Evolutionary conservation across 2,329 filamentous ascomycete species (phyloP), one percentile per base, ranked within the genome.

Genomic region (Penicillium glabrum): DNA sequence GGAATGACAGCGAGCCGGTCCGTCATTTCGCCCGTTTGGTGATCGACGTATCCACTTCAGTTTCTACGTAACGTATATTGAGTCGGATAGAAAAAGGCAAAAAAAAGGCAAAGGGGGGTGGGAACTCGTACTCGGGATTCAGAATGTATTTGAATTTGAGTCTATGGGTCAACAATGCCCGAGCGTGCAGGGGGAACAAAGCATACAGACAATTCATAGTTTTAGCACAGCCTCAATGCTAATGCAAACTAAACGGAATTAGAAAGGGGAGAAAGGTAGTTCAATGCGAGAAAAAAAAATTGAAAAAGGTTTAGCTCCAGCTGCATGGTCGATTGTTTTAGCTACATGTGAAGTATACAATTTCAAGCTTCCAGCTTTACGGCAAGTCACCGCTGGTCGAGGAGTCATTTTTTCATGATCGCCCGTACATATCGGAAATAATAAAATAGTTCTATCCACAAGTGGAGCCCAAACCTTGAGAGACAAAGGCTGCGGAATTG

Each of bases 1-100:
- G 39, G 51, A 51, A 52, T 62, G 57, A 57, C 57, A 65, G 56
- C 58, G 60, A 56, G 50, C 51, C 59, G 61, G 58, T 59, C 57
- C 60, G 60, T 51, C 39, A 54, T 54, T 50, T 26, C 46, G 52
- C 57, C 61, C 59, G 54, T 64, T 66, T 58, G 54, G 43, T 60
- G 62, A 66, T 66, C 62, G 53, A 53, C 56, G 53, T 53, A 59
- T 52, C 59, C 57, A 59, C 57, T 41, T 26, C 39, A 23, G n/a
- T 27, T 27, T 45, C 24, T 27, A 29, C 23, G 39, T 21, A 26
- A 27, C 5, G 7, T 41, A 39, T 29, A 41, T 27, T 27, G 23
- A 39, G 33, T 50, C 27, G 5, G 7, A 19, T 10, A 26, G 26
- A 26, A 23, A 21, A 48, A 48, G 10, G 19, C 19, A 19, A 21